Conservation (phyloP, 2,329 filamentous ascomycete genomes). For the Aspergillus japonicus region DNA sequence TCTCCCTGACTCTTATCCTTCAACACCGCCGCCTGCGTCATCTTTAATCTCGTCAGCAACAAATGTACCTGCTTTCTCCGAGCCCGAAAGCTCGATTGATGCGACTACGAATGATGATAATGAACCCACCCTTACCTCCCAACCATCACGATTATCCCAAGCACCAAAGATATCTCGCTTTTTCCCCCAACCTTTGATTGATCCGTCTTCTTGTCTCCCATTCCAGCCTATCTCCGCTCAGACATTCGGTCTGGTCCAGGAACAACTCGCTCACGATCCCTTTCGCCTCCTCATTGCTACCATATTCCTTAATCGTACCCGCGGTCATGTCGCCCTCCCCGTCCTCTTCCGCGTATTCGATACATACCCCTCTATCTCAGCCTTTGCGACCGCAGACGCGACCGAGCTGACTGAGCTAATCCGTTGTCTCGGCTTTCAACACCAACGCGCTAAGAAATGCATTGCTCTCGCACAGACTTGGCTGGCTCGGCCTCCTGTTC, state of each 20-base stretch:
- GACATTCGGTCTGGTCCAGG: constrained; percentile 79
- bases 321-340: constrained; percentile 71
- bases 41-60: background rate
- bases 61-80: background rate
- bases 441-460: constrained; percentile 65
- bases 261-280: constrained; percentile 69
- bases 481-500: constrained; percentile 61
- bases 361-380: constrained; percentile 64
- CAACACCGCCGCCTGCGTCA: background rate
- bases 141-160: constrained; percentile 16
- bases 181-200: constrained; percentile 36
- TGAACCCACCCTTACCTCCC: constrained; percentile 13
- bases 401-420: constrained; percentile 63
- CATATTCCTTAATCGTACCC: constrained; percentile 80
- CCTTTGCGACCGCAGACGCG: constrained; percentile 59
- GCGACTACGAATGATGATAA: constrained; percentile 8
- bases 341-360: constrained; percentile 68
- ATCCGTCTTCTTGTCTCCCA: constrained; percentile 47
- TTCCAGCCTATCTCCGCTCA: constrained; percentile 66
- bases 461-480: constrained; percentile 70
- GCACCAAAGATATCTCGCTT: constrained; percentile 43
- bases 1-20: constrained; percentile 11
- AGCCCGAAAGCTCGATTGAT: constrained; percentile 2
- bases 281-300: constrained; percentile 80
- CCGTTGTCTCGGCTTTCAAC: constrained; percentile 68